Evolutionary conservation across 164 flowering plant species (phyloP).

Genomic region (Vitis vinifera): ASM3070453v1 NC_081821.1:6336501-6337000

Average conservation of each 20-base stretch:
- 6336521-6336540: slow-evolving; percentile 49
- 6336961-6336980: background rate
- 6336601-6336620: slow-evolving; percentile 45
- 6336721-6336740: slow-evolving; percentile 62
- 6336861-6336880: slow-evolving; percentile 99
- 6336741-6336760: slow-evolving; percentile 83
- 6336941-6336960: background rate
- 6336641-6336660: slow-evolving; percentile 90
- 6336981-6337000: slow-evolving; percentile 41
- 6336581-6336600: slow-evolving; percentile 64
- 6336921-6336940: slow-evolving; percentile 9
- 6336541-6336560: slow-evolving; percentile 56
- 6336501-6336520: slow-evolving; percentile 71
- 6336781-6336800: background rate
- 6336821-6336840: slow-evolving; percentile 67
- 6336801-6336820: background rate
- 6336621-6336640: slow-evolving; percentile 51
- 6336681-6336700: slow-evolving; percentile 58
- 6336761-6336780: background rate
- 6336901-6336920: slow-evolving; percentile 97
- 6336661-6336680: slow-evolving; percentile 54
- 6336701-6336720: slow-evolving; percentile 70
- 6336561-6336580: slow-evolving; percentile 87
- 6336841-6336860: slow-evolving; percentile 98
- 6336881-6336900: slow-evolving; percentile 91